These are phyloP conservation scores for Mortierella sp. DNA, from an alignment of 371 early-diverging fungal genomes.

Conservation along the genomic window DNA sequence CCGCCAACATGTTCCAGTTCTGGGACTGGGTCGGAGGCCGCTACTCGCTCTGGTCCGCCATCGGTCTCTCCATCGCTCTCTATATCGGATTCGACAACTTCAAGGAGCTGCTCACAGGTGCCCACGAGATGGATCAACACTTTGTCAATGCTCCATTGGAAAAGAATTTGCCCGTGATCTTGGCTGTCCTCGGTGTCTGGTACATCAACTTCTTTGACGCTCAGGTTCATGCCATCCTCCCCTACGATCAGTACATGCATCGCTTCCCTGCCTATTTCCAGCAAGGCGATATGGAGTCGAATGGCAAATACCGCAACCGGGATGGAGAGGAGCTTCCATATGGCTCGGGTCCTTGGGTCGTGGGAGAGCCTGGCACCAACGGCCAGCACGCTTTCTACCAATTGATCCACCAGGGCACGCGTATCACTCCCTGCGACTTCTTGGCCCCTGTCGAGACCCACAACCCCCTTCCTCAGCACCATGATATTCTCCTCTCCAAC, in stretches of 20 bases:
- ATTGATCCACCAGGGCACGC: slow-evolving; percentile 99
- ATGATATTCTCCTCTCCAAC: slow-evolving; percentile 96
- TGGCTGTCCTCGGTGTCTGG: slow-evolving; percentile 96
- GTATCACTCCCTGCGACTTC: slow-evolving; percentile 96
- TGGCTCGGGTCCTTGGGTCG: slow-evolving; percentile 97
- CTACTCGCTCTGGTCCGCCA: slow-evolving; percentile 99
- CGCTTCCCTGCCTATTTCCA: slow-evolving; percentile 99
- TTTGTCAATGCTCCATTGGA: slow-evolving; percentile 90
- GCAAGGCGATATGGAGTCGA: slow-evolving; percentile 99
- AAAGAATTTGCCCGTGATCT: slow-evolving; percentile 92
- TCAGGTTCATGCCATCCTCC: slow-evolving; percentile 96
- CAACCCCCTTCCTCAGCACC: slow-evolving; percentile 90
- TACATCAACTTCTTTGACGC: slow-evolving; percentile 98
- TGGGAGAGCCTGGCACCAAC: slow-evolving; percentile 99
- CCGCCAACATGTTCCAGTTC: slow-evolving; percentile 98
- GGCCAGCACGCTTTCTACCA: slow-evolving; percentile 99
- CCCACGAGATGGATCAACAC: slow-evolving; percentile 97
- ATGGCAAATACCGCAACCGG: slow-evolving; percentile 96
- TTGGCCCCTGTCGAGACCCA: slow-evolving; percentile 92
- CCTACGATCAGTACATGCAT: slow-evolving; percentile 98
- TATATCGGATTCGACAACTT: slow-evolving; percentile 98
- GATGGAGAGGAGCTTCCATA: slow-evolving; percentile 81
- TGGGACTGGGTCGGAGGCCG: slow-evolving; percentile 99
- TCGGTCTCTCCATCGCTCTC: slow-evolving; percentile 96
- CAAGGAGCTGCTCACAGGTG: slow-evolving; percentile 91